These are phyloP conservation scores for Echium plantagineum DNA, from an alignment of 257 asterid species.

Conservation along the genomic window DNA sequence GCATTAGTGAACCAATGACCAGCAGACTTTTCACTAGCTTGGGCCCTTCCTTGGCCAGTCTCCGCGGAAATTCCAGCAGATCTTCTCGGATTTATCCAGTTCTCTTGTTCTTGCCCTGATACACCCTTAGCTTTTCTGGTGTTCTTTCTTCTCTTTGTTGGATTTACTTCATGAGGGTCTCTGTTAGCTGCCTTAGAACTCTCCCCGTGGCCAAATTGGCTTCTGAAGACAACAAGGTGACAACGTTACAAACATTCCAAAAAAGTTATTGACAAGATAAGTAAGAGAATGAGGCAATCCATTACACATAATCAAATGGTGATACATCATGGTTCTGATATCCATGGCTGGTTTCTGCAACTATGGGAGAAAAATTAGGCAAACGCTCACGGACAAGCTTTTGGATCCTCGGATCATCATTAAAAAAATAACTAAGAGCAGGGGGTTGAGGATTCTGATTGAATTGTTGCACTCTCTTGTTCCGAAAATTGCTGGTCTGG, in stretches of 20 bases:
- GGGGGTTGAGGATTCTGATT: constrained; percentile 35
- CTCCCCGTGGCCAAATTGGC: constrained; percentile 48
- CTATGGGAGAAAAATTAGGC: constrained; percentile 74
- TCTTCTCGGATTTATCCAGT: constrained; percentile 67
- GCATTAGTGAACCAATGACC: constrained; percentile 72
- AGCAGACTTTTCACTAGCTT: constrained; percentile 46
- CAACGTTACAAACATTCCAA: background rate
- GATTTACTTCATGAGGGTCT: constrained; percentile 21
- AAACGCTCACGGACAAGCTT: constrained; percentile 64
- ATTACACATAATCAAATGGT: constrained; percentile 69
- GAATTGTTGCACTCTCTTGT: constrained; percentile 16
- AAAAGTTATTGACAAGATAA: background rate
- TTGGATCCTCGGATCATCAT: constrained; percentile 66
- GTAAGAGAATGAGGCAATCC: background rate
- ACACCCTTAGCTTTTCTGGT: constrained; percentile 22
- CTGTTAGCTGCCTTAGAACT: constrained; percentile 23
- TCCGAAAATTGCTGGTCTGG: constrained; percentile 6
- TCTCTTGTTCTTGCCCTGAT: constrained; percentile 33
- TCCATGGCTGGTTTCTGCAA: constrained; percentile 36
- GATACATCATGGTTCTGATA: constrained; percentile 28
- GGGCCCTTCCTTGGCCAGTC: constrained; percentile 77
- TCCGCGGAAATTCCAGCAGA: constrained; percentile 37
- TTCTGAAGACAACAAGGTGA: constrained; percentile 35
- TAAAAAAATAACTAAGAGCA: constrained; percentile 60
- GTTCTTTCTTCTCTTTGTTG: constrained; percentile 38